Base-by-base conservation (phyloP, 805 yeast genomes). In the Monosporozyma yasuniensis region DNA sequence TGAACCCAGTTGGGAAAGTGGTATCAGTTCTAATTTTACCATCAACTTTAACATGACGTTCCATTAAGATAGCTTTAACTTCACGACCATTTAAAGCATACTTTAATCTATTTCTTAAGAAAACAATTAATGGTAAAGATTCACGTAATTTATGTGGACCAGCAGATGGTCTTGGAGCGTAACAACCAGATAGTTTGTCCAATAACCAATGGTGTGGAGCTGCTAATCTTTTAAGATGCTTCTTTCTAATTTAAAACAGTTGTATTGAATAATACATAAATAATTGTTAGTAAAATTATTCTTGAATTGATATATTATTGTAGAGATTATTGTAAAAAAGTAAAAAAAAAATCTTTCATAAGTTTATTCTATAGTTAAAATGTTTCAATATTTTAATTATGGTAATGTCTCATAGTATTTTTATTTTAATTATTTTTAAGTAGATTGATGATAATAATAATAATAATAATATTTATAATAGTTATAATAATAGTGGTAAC, bases 201-300 rank as follows among this genome's bases (percentile, higher is more conserved):
- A 93, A 87, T 95, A 93, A 87, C 99, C 99, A 93, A 85, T 93
- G 99, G 81, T 90, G 85, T 83, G 99, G 99, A 76, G 99, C 99
- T 76, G 98, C 96, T 78, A 91, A 85, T 85, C 98, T 89, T 85
- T 91, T 90, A 76, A 90, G 84, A 77, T 91, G 97, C 84, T 91
- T 90, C 90, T 90, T 86, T 44, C 42, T 39, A 12, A 12, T 2
- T 21, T 21, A 21, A 39, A 39, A 9, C 4, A 11, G n/a, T 7
- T n/a, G n/a, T 16, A 18, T 16, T 35, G 22, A 35, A 27, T 27
- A 27, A 27, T 27, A 8, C 10, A 27, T 27, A n/a, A n/a, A n/a
- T n/a, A 25, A 25, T 25, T 25, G 45, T 42, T 42, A 42, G 45
- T 42, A 42, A 25, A 25, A 3, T 25, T 25, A 8, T 25, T 25